Base-by-base conservation (phyloP, 1,284 basidiomycete genomes). In the Austroboletus rostrupii region DNA sequence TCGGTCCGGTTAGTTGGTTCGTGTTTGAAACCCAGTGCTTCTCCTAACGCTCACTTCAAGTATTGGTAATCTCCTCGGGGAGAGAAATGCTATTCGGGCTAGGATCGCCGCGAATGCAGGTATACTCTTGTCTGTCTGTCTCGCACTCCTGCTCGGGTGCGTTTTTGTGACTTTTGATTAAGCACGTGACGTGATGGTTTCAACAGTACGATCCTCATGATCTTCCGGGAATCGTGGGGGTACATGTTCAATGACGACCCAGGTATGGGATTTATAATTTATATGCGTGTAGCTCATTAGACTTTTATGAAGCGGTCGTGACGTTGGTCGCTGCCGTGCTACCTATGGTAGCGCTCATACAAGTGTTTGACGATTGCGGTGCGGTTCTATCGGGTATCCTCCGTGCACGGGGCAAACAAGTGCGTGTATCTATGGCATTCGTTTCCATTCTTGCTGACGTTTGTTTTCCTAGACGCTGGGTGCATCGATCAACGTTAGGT, bases 221-320 rank as follows among this genome's bases (percentile, higher is more conserved):
- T 78, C 13, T 91, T 92, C 75, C 76, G 89, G 7, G 67, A 81
- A 32, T 72, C 73, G 5, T 93, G 90, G 88, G 92, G 79, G 3
- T 83, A 85, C 61, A 67, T 95, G 21, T 97, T 96, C 75, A 96
- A 93, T 61, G 73, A 83, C 48, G 92, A 96, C 68, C 76, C 81
- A 8, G 76, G 85, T 80, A 52, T 14, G 71, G 59, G 41, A 26
- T 47, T 20, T 33, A n/a, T n/a, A 20, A 19, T 39, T 20, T 17
- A 13, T 39, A 21, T 11, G 20, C 19, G 14, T 20, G 37, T 21
- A 17, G 6, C 41, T 50, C 12, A 51, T 35, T 2, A 0, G 4
- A 33, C 32, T 33, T 40, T 53, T 16, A 17, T 9, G 11, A 45
- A 80, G 83, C 70, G 58, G 87, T 91, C 6, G 76, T 85, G 29